These are phyloP conservation scores for Fusarium phyllophilum DNA, from an alignment of 2,329 filamentous ascomycete species.

Conservation along the genomic window DNA sequence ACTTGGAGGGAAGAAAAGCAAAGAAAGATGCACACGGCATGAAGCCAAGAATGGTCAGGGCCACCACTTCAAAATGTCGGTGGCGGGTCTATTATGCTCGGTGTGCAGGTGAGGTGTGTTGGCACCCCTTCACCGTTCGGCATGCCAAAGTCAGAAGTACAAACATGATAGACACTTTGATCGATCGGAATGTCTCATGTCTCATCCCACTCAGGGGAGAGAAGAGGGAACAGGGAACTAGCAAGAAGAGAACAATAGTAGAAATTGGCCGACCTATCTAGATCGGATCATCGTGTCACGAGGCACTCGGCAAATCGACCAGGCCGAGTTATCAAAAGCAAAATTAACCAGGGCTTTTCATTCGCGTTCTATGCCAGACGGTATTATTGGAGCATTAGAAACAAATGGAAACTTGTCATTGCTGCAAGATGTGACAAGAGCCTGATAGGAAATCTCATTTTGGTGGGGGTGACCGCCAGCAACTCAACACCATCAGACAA, in stretches of 20 bases:
- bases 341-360: not conserved
- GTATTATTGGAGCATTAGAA: not conserved
- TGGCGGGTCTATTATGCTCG: constrained; percentile 22
- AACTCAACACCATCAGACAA: constrained; percentile 14
- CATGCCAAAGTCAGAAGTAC: not conserved
- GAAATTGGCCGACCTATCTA: constrained; percentile 7
- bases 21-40: constrained; percentile 1
- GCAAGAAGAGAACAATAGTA: not conserved
- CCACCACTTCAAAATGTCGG: constrained; percentile 5
- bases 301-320: constrained; percentile 2
- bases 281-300: constrained; percentile 20
- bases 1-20: not conserved
- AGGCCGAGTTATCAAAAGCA: constrained; percentile 9
- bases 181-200: not conserved
- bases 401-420: constrained; percentile 6
- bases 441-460: not conserved
- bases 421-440: not conserved
- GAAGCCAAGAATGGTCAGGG: not conserved
- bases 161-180: not conserved
- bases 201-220: not conserved
- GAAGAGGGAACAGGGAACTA: constrained; percentile 13
- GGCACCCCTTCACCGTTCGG: constrained; percentile 6
- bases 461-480: not conserved
- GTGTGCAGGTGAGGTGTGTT: constrained; percentile 15
- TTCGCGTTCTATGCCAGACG: not conserved